phyloP scores from a whole-genome alignment of 805 yeast genomes.

The Tetrapisispora namnaoensis region DNA sequence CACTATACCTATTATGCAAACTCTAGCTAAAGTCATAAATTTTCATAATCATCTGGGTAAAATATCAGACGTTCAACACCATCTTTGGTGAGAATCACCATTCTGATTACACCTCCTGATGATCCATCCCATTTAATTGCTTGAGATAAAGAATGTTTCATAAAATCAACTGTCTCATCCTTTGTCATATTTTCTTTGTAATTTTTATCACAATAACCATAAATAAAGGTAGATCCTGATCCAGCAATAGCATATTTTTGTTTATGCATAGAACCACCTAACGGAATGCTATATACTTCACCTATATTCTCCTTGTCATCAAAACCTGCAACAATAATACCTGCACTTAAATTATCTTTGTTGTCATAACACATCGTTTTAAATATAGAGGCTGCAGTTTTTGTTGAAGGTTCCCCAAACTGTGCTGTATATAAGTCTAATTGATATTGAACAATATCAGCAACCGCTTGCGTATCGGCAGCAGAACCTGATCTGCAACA shows the following conservation, averaged over 20 bases:
- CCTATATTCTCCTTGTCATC: slow-evolving; percentile 52
- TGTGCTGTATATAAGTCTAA: slow-evolving; percentile 59
- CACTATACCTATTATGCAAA: neutral
- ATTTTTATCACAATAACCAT: slow-evolving; percentile 91
- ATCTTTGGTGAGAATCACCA: slow-evolving; percentile 74
- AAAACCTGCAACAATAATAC: slow-evolving; percentile 95
- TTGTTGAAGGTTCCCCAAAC: slow-evolving; percentile 60
- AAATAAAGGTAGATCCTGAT: slow-evolving; percentile 86
- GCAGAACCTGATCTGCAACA: slow-evolving; percentile 98
- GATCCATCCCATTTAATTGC: slow-evolving; percentile 99
- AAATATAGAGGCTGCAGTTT: slow-evolving; percentile 81
- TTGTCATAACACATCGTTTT: slow-evolving; percentile 84
- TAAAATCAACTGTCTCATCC: slow-evolving; percentile 78
- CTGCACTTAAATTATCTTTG: slow-evolving; percentile 81
- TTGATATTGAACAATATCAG: slow-evolving; percentile 86
- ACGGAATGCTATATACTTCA: slow-evolving; percentile 81
- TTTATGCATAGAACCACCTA: slow-evolving; percentile 91
- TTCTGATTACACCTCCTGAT: slow-evolving; percentile 95
- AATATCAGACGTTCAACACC: slow-evolving; percentile 87
- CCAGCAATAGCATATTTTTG: slow-evolving; percentile 96
- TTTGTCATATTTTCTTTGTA: slow-evolving; percentile 66
- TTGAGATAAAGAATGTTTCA: slow-evolving; percentile 79
- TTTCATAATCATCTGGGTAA: slow-evolving; percentile 69
- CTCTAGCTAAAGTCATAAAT: slow-evolving; percentile 12
- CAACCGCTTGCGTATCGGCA: slow-evolving; percentile 97